Conservation (phyloP, 371 early-diverging fungal genomes). For the Mortierella sp. region DNA sequence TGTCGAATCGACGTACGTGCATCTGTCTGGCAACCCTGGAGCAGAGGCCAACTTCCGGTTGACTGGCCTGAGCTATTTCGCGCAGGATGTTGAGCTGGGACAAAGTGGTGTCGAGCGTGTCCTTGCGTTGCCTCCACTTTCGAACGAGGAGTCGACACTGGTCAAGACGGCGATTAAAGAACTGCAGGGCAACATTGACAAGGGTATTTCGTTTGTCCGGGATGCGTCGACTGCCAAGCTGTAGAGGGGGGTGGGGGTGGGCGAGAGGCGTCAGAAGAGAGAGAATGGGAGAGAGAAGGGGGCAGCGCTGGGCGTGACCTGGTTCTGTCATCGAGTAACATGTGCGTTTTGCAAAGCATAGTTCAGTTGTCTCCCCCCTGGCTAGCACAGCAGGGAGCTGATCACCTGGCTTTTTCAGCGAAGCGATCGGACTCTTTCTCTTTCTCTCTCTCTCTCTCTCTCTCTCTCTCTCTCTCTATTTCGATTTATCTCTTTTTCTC, state of each 20-base stretch:
- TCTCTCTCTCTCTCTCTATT: not conserved
- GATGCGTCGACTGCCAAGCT: conserved; percentile 31
- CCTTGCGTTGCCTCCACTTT: conserved; percentile 84
- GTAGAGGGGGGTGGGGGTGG: conserved; percentile 7
- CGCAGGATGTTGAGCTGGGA: conserved; percentile 95
- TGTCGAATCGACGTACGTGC: conserved; percentile 94
- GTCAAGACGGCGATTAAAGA: conserved; percentile 87
- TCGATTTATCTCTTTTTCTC: not conserved
- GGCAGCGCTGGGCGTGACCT: too few relatives aligned
- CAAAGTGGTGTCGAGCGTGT: conserved; percentile 92
- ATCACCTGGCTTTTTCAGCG: too few relatives aligned
- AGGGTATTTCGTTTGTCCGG: conserved; percentile 73
- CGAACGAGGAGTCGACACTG: conserved; percentile 89
- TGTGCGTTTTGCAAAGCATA: too few relatives aligned
- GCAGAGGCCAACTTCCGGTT: conserved; percentile 48
- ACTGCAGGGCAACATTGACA: conserved; percentile 92
- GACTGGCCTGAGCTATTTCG: conserved; percentile 90
- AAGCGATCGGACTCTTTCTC: not conserved
- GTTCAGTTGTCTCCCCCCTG: too few relatives aligned
- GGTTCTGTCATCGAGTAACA: too few relatives aligned
- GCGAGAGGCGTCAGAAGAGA: too few relatives aligned
- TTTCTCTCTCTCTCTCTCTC: not conserved
- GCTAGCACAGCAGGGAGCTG: too few relatives aligned
- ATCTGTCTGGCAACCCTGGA: conserved; percentile 66
- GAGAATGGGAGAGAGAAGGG: too few relatives aligned